Evolutionary conservation across 1,284 basidiomycete species (phyloP), one percentile per base, ranked within the genome.

Genomic region (Phaffia rhodozyma): DNA sequence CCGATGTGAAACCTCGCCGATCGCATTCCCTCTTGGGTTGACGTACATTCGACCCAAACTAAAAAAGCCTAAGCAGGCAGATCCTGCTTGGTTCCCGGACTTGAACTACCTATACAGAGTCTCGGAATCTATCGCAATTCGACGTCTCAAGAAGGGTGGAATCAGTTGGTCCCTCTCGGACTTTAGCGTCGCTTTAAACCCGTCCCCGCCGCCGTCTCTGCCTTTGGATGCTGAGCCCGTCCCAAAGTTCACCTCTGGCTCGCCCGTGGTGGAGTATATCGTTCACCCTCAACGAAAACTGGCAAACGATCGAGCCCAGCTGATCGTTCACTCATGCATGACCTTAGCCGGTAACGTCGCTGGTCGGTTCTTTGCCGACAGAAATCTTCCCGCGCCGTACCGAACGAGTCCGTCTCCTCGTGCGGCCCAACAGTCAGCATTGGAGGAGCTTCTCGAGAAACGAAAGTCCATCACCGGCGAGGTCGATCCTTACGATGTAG

Each of bases 301-400:
- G 30, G 56, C 60, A 11, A 47, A 5, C 0, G 63, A 69, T 60
- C 66, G 3, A 51, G 69, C 72, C 7, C 66, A 68, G 30, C 71
- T 73, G 50, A 72, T 91, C 56, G 84, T 98, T 6, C 79, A 85
- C 0, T 91, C 97, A 74, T 78, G 82, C 70, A 94, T 94, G 88
- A 86, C 92, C 69, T 72, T 87, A 16, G 91, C 90, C 0, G 85
- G 85, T 63, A 82, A 87, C 1, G 79, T 86, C 1, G 86, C 87
- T 0, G 94, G 90, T 21, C 76, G 77, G 47, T 93, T 87, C 75
- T 84, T 83, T 61, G 69, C 73, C 25, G 83, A 88, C 20, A 80
- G 79, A 25, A 77, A 78, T 5, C 69, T 97, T 25, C 84, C 87
- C 0, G 79, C 84, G 50, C 72, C 89, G 1, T 87, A 86, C 64